Base-by-base conservation (phyloP, 345 rosid species). In the Iberis pinnata region DNA sequence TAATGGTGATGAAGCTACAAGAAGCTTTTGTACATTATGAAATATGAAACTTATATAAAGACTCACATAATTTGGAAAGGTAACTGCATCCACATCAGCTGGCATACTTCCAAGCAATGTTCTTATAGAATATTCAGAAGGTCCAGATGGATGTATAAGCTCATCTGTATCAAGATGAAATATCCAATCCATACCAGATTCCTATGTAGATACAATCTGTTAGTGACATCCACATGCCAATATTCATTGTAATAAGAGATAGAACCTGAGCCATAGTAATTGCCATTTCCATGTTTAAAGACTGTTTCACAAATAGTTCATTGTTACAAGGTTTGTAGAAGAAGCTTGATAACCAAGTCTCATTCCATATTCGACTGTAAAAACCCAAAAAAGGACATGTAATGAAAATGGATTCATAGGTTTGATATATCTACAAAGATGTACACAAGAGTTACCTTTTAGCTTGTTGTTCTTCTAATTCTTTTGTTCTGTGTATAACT, bases 201-300 rank as follows among this genome's bases (percentile, higher is more conserved):
- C 85, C 98, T 92, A 64, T 19, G 37, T 29, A 43, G n/a, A n/a
- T n/a, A n/a, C n/a, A n/a, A n/a, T n/a, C n/a, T n/a, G n/a, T n/a
- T n/a, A n/a, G n/a, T n/a, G n/a, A n/a, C n/a, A n/a, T n/a, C 29
- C 29, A 26, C 29, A 26, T 8, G 24, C 7, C 15, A 14, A 31
- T n/a, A n/a, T n/a, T n/a, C n/a, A n/a, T n/a, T n/a, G n/a, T n/a
- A n/a, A n/a, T n/a, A n/a, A n/a, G n/a, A n/a, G n/a, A n/a, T n/a
- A n/a, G n/a, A n/a, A 92, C 98, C 95, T 86, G 77, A 68, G 95
- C 98, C 94, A 80, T 83, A 72, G 68, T 77, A 53, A 92, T 83
- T 31, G 90, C 93, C 94, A 92, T 92, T 78, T 92, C 98, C 98
- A 92, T 92, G 67, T 92, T 83, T 64, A 92, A 80, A 14, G 97